Evolutionary conservation across 345 rosid species (phyloP), one percentile per base, ranked within the genome.

Genomic region (Citrus glauca): DNA sequence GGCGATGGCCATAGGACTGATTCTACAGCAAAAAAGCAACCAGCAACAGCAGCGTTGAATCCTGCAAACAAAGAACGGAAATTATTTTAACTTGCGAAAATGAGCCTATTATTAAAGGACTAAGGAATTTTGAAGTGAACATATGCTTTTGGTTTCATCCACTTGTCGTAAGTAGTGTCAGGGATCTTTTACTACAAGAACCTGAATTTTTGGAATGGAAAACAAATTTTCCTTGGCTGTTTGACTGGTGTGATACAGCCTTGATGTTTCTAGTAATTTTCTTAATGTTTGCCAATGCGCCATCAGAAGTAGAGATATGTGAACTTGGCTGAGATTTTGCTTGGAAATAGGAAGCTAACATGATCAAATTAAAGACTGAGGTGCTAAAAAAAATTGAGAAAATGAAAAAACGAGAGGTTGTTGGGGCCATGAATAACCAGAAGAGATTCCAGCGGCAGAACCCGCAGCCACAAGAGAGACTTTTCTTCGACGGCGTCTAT

Each of bases 1-100:
- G 90, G 88, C 0, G 98, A 88, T 69, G 98, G 98, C 97, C 98
- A 91, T 83, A 95, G 80, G 72, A 93, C 97, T 5, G 98, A 95
- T 80, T 95, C 98, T 53, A 93, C 94, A 10, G 98, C 97, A 33
- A 95, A 95, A 84, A 93, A 95, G 69, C 98, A 95, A 74, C 98
- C 98, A 73, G 97, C 98, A 81, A 95, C 98, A 38, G 98, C 98
- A 60, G 98, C 97, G 77, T 95, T 95, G 87, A 95, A 95, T 65
- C 98, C 98, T 94, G 82, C 30, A 76, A 25, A 77, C 74, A 16
- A 75, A 69, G 37, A 22, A 69, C 2, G 19, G 20, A 67, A 67
- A 67, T n/a, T n/a, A 40, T 6, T 67, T 24, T 42, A 38, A 67
- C 8, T 37, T 6, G 17, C 38, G 53, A 35, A 4, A 67, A 67